Base-by-base conservation (phyloP, 805 yeast genomes). In the Spathaspora passalidarum region DNA sequence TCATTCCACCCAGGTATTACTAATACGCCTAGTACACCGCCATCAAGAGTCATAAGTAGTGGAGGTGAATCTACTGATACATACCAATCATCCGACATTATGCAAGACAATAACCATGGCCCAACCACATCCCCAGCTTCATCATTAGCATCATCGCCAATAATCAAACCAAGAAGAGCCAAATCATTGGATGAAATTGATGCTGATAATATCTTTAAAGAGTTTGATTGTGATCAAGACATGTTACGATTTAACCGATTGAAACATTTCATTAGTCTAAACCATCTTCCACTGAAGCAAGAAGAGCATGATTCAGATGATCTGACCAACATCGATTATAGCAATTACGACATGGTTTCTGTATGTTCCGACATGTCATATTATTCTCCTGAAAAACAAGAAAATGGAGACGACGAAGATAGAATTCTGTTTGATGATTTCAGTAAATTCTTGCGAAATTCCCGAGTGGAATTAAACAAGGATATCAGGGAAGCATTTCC, bases 381-480 rank as follows among this genome's bases (percentile, higher is more conserved):
- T 42, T 52, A 50, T 38, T 57, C 63, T 2, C 61, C 57, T 6
- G 32, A 44, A 13, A 39, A 23, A 26, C 47, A 45, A 38, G 49
- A 45, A 7, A 16, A 9, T 10, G 21, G 11, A 4, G 42, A 41
- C n/a, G 26, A 16, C 9, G 56, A 56, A 19, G n/a, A 25, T 25
- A 13, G 5, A 29, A 4, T 29, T n/a, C 34, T 13, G 34, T 51
- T 63, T 37, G 67, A 63, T 42, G 61, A 61, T 45, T 65, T 60
- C 46, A 67, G 60, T 10, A 54, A 53, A 10, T 72, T 54, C 47
- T 54, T 72, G 39, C 54, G 76, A 20, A 56, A 56, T 38, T 65
- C 73, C 3, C 51, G 72, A 32, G 45, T 64, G 1, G 65, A 69
- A 45, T 57, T 71, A 32, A 50, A 54, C 11, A 36, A 46, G 14